These are phyloP conservation scores for Iris macrosiphon DNA, from an alignment of 106 monocot genomes.

Conservation along the genomic window DNA sequence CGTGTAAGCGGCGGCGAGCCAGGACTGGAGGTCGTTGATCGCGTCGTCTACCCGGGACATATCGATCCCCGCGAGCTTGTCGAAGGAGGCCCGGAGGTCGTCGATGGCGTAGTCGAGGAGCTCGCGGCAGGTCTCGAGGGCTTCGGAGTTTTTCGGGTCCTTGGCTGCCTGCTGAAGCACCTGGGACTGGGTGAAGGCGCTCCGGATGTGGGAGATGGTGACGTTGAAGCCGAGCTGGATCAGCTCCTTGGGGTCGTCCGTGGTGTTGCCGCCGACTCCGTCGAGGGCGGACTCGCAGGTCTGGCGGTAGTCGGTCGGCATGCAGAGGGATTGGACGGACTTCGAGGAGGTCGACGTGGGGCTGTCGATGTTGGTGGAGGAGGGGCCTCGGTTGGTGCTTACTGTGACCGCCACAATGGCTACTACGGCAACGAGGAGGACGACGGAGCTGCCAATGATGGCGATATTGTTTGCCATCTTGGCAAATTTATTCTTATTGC, in stretches of 20 bases:
- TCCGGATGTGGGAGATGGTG: slow-evolving; percentile 9
- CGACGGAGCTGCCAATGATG: slow-evolving; percentile 14
- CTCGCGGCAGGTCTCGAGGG: slow-evolving; percentile 31
- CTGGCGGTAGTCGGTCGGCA: slow-evolving; percentile 24
- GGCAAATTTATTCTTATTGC: too few relatives aligned
- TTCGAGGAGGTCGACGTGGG: slow-evolving; percentile 17
- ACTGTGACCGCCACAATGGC: not conserved
- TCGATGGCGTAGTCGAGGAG: slow-evolving; percentile 38
- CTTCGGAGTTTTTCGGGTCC: slow-evolving; percentile 26
- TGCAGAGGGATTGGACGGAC: slow-evolving; percentile 27
- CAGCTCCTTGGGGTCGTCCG: slow-evolving; percentile 25
- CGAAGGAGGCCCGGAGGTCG: slow-evolving; percentile 27
- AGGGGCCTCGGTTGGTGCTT: not conserved
- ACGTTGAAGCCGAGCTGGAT: slow-evolving; percentile 25
- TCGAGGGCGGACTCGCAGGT: slow-evolving; percentile 22
- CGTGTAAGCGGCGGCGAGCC: slow-evolving; percentile 36
- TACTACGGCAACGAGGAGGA: slow-evolving; percentile 24
- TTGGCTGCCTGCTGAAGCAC: slow-evolving; percentile 12
- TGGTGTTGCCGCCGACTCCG: slow-evolving; percentile 9
- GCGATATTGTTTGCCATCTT: slow-evolving; percentile 5
- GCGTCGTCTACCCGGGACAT: slow-evolving; percentile 14
- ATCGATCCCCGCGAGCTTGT: slow-evolving; percentile 21
- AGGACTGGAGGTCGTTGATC: slow-evolving; percentile 26
- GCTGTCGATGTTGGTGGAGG: not conserved
- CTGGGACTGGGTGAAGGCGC: slow-evolving; percentile 15